Conservation (phyloP, 176 grass and related monocot genomes). For the Phoenix dactylifera region DNA sequence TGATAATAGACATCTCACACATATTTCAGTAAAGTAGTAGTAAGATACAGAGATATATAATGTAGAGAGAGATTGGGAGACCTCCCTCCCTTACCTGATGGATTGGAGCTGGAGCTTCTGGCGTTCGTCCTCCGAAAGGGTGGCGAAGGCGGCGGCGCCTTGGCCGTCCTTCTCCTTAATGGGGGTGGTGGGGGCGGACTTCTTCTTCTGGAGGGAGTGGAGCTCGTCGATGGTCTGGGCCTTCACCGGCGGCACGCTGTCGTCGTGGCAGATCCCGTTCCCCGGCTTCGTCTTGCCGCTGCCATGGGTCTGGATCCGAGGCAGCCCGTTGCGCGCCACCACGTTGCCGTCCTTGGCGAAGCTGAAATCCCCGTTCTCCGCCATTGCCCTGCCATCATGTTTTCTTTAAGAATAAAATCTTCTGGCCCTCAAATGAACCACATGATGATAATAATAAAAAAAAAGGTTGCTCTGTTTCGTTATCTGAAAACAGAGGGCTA, state of each 20-base stretch:
- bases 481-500: too few relatives aligned
- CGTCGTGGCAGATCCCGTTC: slow-evolving; percentile 93
- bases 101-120: slow-evolving; percentile 70
- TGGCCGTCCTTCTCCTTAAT: slow-evolving; percentile 33
- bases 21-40: too few relatives aligned
- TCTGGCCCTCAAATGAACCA: too few relatives aligned
- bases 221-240: slow-evolving; percentile 97
- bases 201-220: slow-evolving; percentile 82
- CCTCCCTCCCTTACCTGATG: slow-evolving; percentile 41
- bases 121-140: slow-evolving; percentile 53
- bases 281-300: slow-evolving; percentile 31
- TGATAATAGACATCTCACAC: too few relatives aligned
- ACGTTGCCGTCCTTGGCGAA: slow-evolving; percentile 10
- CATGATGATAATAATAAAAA: too few relatives aligned
- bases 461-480: too few relatives aligned
- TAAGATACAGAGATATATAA: too few relatives aligned
- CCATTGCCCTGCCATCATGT: neutral
- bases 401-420: too few relatives aligned
- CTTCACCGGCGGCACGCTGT: slow-evolving; percentile 62
- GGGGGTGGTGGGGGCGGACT: slow-evolving; percentile 67
- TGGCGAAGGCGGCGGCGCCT: slow-evolving; percentile 22
- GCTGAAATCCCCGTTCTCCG: slow-evolving; percentile 40
- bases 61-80: too few relatives aligned
- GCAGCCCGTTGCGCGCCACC: slow-evolving; percentile 15
- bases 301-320: slow-evolving; percentile 59